Percentiles rank a stretch among this genome's conserved stretches.
Evolutionary conservation across 768 basidiomycete species (phyloP).

Genomic region (Tubosaeta sp.): DNA sequence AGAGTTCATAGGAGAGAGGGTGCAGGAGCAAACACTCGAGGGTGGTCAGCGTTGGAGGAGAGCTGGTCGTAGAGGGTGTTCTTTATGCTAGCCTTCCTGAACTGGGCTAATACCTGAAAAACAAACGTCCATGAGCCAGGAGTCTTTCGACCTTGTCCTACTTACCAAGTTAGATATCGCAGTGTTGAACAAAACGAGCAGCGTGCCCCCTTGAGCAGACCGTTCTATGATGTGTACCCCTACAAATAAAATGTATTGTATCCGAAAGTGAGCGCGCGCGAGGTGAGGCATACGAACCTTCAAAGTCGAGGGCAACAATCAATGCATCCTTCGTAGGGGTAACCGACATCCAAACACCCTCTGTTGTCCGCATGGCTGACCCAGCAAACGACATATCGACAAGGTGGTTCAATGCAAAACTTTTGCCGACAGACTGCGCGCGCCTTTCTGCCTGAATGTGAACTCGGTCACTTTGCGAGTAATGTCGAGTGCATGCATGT

Average conservation of each 20-base stretch:
- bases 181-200: slow-evolving; percentile 14
- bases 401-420: too few species aligned
- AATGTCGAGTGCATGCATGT: slow-evolving; percentile 44
- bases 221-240: slow-evolving; percentile 60
- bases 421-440: too few species aligned
- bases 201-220: slow-evolving; percentile 32
- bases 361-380: too few species aligned
- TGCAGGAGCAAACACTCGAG: slow-evolving; percentile 72
- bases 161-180: slow-evolving; percentile 34
- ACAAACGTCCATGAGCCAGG: neutral
- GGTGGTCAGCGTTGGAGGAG: slow-evolving; percentile 57
- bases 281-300: slow-evolving; percentile 52
- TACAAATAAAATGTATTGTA: slow-evolving; percentile 10
- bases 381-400: too few species aligned
- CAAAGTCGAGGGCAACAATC: too few species aligned
- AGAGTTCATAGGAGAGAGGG: slow-evolving; percentile 59
- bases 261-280: neutral
- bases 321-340: too few species aligned
- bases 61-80: slow-evolving; percentile 74
- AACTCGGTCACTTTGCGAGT: slow-evolving; percentile 32
- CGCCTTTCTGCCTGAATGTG: too few species aligned
- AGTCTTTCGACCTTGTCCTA: slow-evolving; percentile 24
- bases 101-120: slow-evolving; percentile 39
- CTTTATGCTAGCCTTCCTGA: slow-evolving; percentile 18
- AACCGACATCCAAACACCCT: too few species aligned